These are phyloP conservation scores for Euphorbia corollata DNA, from an alignment of 441 rosid genomes.

Conservation along the genomic window DNA sequence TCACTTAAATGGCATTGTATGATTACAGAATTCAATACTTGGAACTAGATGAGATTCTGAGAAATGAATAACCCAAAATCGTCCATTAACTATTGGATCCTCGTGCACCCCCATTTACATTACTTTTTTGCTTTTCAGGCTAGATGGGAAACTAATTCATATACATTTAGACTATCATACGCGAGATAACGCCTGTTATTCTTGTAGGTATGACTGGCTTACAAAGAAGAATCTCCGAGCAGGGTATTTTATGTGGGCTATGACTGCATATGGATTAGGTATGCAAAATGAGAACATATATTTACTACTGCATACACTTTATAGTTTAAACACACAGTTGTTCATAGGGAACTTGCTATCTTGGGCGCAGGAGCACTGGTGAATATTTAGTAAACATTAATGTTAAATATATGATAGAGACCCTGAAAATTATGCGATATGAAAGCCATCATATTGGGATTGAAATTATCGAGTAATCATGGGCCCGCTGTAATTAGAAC, in stretches of 20 bases:
- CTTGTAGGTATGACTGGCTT: conserved; percentile 81
- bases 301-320: not conserved
- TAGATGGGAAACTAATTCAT: conserved; percentile 1
- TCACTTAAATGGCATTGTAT: not conserved
- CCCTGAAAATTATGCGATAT: not conserved
- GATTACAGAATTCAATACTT: not conserved
- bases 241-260: conserved; percentile 90
- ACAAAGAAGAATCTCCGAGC: conserved; percentile 72
- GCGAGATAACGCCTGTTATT: not conserved
- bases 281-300: conserved; percentile 21
- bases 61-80: not conserved
- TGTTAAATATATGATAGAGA: not conserved
- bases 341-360: not conserved
- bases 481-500: not conserved
- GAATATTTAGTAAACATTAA: no score
- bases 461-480: not conserved
- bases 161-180: not conserved
- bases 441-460: not conserved
- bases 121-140: not conserved
- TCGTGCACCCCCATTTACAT: not conserved
- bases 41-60: not conserved
- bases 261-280: conserved; percentile 95
- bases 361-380: not conserved
- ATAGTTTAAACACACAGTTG: no score
- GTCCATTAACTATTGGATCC: not conserved